Conservation (phyloP, 208 protist genomes). For the Wallacemonas sp. region DNA sequence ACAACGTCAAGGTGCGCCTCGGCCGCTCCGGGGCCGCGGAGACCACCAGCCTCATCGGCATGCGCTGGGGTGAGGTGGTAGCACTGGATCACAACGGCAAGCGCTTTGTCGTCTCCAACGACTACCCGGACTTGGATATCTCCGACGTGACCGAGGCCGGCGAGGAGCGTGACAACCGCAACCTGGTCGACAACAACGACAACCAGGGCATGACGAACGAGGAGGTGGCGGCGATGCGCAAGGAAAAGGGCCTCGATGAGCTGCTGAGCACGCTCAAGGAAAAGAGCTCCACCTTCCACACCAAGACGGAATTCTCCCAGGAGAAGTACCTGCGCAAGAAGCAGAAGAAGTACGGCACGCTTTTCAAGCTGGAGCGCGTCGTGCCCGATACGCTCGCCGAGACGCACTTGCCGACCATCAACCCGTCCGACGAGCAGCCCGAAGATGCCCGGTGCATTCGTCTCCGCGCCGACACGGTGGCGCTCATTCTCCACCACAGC, state of each 20-base stretch:
- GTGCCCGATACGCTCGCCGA: conserved; percentile 77
- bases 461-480: conserved; percentile 83
- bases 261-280: conserved; percentile 81
- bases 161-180: conserved; percentile 75
- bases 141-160: conserved; percentile 34
- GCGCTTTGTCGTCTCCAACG: conserved; percentile 63
- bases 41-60: conserved; percentile 68
- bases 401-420: conserved; percentile 79
- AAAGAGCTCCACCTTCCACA: conserved; percentile 84
- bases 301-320: conserved; percentile 90
- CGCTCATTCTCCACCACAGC: conserved; percentile 86
- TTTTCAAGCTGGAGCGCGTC: conserved; percentile 85
- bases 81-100: conserved; percentile 55
- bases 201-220: conserved; percentile 82
- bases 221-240: conserved; percentile 74
- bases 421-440: conserved; percentile 58
- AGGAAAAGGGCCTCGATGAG: conserved; percentile 70
- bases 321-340: conserved; percentile 94
- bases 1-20: conserved; percentile 57
- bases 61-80: conserved; percentile 83
- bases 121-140: conserved; percentile 89
- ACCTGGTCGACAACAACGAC: conserved; percentile 77
- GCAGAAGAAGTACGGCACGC: conserved; percentile 83
- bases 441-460: conserved; percentile 70
- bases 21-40: conserved; percentile 62